Percentiles rank a stretch among this genome's conserved stretches.
phyloP scores from a whole-genome alignment of 148 eudicot species.

The Rhododendron ferrugineum region DNA sequence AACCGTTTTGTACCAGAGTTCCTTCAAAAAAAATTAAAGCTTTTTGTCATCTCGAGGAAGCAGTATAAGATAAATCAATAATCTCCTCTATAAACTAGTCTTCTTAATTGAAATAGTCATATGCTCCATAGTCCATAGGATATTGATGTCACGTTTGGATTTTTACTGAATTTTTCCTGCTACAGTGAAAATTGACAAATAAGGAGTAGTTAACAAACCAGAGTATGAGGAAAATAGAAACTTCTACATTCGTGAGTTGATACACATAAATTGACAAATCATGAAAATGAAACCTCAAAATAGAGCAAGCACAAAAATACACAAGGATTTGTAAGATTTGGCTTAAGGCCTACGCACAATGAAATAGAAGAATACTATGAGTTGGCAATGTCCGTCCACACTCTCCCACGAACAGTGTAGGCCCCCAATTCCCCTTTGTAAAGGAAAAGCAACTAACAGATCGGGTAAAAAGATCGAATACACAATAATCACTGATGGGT shows the following conservation, averaged over 20 bases:
- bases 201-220: background rate
- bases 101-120: background rate
- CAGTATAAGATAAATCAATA: background rate
- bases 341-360: too few species aligned
- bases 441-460: too few species aligned
- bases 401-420: too few species aligned
- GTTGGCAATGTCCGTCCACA: too few species aligned
- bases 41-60: background rate
- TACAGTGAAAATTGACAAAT: background rate
- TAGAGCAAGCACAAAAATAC: background rate
- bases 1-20: background rate
- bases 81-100: background rate
- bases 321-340: too few species aligned
- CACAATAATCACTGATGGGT: too few species aligned
- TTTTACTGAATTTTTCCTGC: background rate
- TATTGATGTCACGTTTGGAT: background rate
- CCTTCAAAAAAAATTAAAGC: too few species aligned
- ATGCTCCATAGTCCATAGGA: background rate
- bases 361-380: too few species aligned
- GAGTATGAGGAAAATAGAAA: background rate
- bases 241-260: background rate
- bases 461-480: too few species aligned
- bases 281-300: background rate
- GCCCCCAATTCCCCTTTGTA: too few species aligned
- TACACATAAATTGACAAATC: too few species aligned